Base-by-base conservation (phyloP, 2,329 filamentous ascomycete species). In the Paraphaeosphaeria minitans region DNA sequence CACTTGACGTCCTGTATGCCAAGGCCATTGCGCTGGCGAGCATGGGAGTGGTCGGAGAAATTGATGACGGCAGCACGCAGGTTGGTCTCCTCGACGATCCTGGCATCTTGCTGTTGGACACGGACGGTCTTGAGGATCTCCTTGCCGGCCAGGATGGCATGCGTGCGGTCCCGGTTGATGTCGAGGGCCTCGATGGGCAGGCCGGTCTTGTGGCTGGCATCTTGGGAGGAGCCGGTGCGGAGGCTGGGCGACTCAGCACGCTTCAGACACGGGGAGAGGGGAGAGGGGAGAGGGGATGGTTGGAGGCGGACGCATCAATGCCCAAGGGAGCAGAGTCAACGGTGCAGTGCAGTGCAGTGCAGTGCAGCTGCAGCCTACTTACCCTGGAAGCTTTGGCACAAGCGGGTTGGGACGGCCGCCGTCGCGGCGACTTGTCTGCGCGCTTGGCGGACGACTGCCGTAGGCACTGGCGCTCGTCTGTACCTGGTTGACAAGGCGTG, bases 1-100 rank as follows among this genome's bases (percentile, higher is more conserved):
- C 87, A 89, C 63, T 87, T 87, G 31, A 89, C 87, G 73, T 89
- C 87, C 61, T 85, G 85, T 63, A 87, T 85, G 55, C 85, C 84
- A 62, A 88, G 79, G 59, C 84, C 84, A 59, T 87, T 84, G 62
- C 84, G 83, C 70, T 85, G 80, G 43, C 83, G 80, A 22, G 77
- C 75, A 22, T 78, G 76, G 39, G 77, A 70, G 61, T 83, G 81
- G 57, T 82, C 82, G 37, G 84, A 81, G 70, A 84, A 84, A 64
- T 83, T 84, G 67, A 84, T 82, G 64, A 88, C 84, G 33, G 84
- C 82, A 63, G 85, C 81, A 59, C 86, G 84, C 62, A 89, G 80
- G 70, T 89, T 88, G 73, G 85, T 82, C 62, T 88, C 86, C 71
- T 89, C 87, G 55, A 82, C 81, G 45, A 85, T 86, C 59, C 79